Conservation (phyloP, 345 rosid species). For the Boechera retrofracta region DNA sequence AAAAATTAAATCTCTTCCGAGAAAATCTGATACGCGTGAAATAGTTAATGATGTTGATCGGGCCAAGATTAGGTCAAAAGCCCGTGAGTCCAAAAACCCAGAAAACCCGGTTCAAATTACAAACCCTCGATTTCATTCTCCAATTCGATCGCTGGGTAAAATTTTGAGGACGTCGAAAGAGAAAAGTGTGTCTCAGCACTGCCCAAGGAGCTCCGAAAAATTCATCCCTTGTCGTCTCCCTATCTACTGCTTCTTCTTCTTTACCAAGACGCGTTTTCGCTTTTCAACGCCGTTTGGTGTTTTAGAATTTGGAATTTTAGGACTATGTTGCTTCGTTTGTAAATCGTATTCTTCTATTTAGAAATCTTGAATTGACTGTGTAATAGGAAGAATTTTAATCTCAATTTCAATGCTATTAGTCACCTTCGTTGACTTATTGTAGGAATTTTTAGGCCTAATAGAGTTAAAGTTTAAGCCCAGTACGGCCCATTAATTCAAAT, state of each 20-base stretch:
- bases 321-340: background rate
- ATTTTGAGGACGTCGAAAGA: background rate
- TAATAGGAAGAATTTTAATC: background rate
- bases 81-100: background rate
- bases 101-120: background rate
- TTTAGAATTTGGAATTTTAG: background rate
- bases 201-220: background rate
- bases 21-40: background rate
- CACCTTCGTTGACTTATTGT: background rate
- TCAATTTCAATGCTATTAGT: background rate
- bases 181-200: background rate
- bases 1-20: background rate
- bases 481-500: constrained; percentile 9
- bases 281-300: background rate
- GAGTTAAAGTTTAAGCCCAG: constrained; percentile 6
- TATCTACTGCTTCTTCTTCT: background rate
- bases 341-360: constrained; percentile 1
- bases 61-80: background rate
- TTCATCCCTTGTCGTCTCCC: background rate
- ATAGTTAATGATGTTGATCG: background rate
- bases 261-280: background rate
- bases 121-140: constrained; percentile 3
- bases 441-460: background rate
- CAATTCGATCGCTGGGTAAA: background rate
- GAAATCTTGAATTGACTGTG: background rate